Percentiles rank a stretch among this genome's conserved stretches.
Evolutionary conservation across 805 yeast species (phyloP).

Genomic region (Candida nemodendra): DNA sequence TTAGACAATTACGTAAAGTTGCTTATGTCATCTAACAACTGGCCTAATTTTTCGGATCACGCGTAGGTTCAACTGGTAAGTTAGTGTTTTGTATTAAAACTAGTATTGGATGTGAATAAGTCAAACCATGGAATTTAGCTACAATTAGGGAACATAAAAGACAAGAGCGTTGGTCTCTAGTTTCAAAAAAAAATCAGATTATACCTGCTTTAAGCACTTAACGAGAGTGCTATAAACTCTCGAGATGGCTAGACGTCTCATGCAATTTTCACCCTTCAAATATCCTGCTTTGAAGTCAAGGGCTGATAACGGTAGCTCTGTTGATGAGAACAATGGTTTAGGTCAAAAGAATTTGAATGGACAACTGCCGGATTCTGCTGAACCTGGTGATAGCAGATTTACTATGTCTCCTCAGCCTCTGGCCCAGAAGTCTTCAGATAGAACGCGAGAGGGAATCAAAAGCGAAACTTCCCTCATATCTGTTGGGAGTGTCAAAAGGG

Average conservation of each 20-base stretch:
- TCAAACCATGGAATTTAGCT: too few species aligned
- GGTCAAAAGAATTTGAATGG: not conserved
- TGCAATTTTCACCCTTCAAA: conserved; percentile 23
- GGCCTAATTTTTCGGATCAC: too few species aligned
- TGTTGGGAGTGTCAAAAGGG: conserved; percentile 4
- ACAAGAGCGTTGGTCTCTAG: too few species aligned
- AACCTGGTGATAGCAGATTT: not conserved
- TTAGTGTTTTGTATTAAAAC: too few species aligned
- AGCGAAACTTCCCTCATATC: not conserved
- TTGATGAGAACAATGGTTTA: not conserved
- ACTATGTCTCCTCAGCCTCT: not conserved
- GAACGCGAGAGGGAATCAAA: not conserved
- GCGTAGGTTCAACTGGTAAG: too few species aligned
- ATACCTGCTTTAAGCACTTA: too few species aligned
- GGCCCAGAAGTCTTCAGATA: not conserved
- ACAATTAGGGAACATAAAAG: too few species aligned
- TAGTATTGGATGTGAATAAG: too few species aligned
- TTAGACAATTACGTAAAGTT: too few species aligned
- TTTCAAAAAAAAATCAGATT: too few species aligned
- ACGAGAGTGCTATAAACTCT: too few species aligned
- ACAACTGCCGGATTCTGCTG: not conserved
- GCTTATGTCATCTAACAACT: too few species aligned
- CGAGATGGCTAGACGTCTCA: conserved; percentile 21
- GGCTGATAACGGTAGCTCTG: not conserved
- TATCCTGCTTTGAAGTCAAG: conserved; percentile 13